These are phyloP conservation scores for Chlorella sp. DNA, from an alignment of 139 green algal genomes.

Conservation along the genomic window DNA sequence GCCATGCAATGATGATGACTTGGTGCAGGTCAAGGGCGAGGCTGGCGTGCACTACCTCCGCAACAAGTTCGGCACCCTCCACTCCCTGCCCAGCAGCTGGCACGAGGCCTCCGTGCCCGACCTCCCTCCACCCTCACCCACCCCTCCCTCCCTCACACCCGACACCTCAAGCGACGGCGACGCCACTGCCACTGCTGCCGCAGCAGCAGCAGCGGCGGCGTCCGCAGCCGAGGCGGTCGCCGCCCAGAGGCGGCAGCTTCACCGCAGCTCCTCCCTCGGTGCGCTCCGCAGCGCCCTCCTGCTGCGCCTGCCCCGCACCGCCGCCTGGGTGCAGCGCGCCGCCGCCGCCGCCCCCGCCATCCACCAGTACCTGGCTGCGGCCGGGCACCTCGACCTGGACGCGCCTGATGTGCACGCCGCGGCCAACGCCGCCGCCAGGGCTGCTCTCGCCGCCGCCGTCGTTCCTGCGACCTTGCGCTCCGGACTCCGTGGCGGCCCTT, in stretches of 20 bases:
- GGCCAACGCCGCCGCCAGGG: not conserved
- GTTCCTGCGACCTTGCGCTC: not conserved
- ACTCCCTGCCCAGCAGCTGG: conserved; percentile 13
- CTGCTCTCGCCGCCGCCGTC: not conserved
- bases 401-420: not conserved
- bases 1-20: not conserved
- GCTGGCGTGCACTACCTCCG: conserved; percentile 39
- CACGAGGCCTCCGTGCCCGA: not conserved
- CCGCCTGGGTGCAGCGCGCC: conserved; percentile 14
- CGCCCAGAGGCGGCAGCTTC: too few species aligned
- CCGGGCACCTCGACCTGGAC: conserved; percentile 8
- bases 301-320: conserved; percentile 17
- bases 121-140: not conserved
- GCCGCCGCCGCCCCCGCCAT: not conserved
- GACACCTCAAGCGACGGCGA: not conserved
- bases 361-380: not conserved
- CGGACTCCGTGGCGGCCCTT: not conserved
- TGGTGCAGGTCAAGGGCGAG: conserved; percentile 2
- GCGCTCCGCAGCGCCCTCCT: not conserved
- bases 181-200: not conserved
- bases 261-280: too few species aligned
- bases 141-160: too few species aligned
- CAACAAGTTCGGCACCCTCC: conserved; percentile 40
- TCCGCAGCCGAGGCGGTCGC: not conserved
- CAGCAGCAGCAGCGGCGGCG: not conserved